A percentile compares a stretch with the other conserved stretches of the same genome.
phyloP scores from a whole-genome alignment of 257 asterid species.

The Nicotiana otophora region DNA sequence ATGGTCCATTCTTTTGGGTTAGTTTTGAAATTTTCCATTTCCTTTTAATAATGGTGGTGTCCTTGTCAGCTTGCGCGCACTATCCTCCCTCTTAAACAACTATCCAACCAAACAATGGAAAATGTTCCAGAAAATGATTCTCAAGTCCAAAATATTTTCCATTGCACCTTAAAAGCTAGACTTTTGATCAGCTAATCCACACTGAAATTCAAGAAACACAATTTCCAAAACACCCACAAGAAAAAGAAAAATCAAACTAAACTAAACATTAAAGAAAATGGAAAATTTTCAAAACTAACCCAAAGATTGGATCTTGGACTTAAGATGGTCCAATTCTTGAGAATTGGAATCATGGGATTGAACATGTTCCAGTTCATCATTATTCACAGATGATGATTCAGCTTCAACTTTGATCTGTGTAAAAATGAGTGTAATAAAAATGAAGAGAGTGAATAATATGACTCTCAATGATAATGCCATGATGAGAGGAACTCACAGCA shows the following conservation, averaged over 20 bases:
- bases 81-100: too few relatives aligned
- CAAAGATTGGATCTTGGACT: slow-evolving; percentile 57
- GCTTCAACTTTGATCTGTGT: slow-evolving; percentile 39
- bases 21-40: too few relatives aligned
- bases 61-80: too few relatives aligned
- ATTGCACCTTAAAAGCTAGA: neutral
- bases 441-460: neutral
- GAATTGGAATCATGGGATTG: slow-evolving; percentile 39
- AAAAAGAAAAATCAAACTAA: neutral
- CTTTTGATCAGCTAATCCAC: neutral
- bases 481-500: neutral
- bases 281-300: slow-evolving; percentile 38
- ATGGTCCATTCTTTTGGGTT: slow-evolving; percentile 17
- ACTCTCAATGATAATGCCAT: slow-evolving; percentile 3
- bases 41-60: too few relatives aligned
- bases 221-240: neutral
- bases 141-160: neutral
- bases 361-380: slow-evolving; percentile 28
- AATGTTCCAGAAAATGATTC: neutral
- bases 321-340: slow-evolving; percentile 37
- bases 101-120: neutral
- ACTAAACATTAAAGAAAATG: neutral
- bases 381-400: slow-evolving; percentile 19
- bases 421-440: slow-evolving; percentile 16
- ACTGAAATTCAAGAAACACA: neutral